Percentiles rank a stretch among this genome's conserved stretches.
Conservation (phyloP, 2,329 filamentous ascomycete species). For the Cladosporium phlei region DNA sequence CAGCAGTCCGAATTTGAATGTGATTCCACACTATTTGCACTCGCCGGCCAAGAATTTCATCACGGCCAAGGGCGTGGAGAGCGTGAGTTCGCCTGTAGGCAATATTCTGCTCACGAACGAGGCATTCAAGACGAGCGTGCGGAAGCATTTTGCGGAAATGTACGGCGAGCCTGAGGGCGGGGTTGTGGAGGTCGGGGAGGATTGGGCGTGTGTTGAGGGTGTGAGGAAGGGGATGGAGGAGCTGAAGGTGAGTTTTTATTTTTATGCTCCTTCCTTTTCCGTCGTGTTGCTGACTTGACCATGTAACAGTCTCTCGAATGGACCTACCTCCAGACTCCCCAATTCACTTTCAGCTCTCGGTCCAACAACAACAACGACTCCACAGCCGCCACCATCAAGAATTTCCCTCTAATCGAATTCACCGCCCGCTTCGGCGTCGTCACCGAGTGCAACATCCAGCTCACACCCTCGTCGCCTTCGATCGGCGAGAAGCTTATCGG, state of each 20-base stretch:
- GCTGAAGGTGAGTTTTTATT: constrained; percentile 50
- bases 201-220: constrained; percentile 46
- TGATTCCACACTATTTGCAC: constrained; percentile 65
- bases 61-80: constrained; percentile 80
- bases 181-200: constrained; percentile 49
- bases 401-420: constrained; percentile 21
- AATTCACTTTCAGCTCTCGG: constrained; percentile 56
- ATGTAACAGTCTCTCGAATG: constrained; percentile 58
- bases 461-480: constrained; percentile 33
- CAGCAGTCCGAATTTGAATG: constrained; percentile 65
- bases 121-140: constrained; percentile 43
- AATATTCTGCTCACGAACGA: constrained; percentile 63
- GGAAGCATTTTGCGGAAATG: constrained; percentile 59
- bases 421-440: constrained; percentile 52
- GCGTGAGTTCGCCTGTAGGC: constrained; percentile 75
- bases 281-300: not conserved
- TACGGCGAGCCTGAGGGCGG: constrained; percentile 48
- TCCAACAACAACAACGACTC: too few species aligned
- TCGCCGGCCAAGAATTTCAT: constrained; percentile 76
- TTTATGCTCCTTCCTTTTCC: constrained; percentile 24
- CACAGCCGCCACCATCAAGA: not conserved
- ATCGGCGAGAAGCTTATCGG: constrained; percentile 23
- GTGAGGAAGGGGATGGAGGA: constrained; percentile 61
- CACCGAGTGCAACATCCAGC: constrained; percentile 40
- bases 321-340: constrained; percentile 81